Evolutionary conservation across 2,329 filamentous ascomycete genomes (phyloP), one percentile per base, ranked within the genome.

Genomic region (Geosmithia putterillii): DNA sequence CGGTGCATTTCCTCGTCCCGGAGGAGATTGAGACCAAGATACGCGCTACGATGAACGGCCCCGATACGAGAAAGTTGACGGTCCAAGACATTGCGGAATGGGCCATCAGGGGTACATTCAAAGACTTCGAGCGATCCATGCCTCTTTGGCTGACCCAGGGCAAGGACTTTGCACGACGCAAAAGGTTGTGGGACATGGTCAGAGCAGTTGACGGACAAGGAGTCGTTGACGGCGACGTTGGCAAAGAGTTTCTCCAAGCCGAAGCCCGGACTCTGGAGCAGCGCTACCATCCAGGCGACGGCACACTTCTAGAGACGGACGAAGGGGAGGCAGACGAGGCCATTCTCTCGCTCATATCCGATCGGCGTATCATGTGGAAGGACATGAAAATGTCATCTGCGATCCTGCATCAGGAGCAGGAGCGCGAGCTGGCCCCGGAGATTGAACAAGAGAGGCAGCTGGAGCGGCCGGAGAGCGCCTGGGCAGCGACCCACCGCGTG

Each of bases 131-230:
- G 6, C 65, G 66, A 2, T 68, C 61, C 35, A 69, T 80, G 22
- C 68, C 73, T 0, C 58, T 82, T 0, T 85, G 80, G 79, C 72
- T 71, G 0, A 62, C 64, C 0, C 79, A 85, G 51, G 81, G 79
- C 0, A 50, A 62, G 1, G 65, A 73, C 1, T 71, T 70, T 49
- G 55, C 70, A 21, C 52, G 52, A 0, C 72, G 73, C 18, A 50
- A 59, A 4, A 21, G 46, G 0, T 50, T 65, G 2, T 71, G 63
- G 64, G 23, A 23, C 4, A 8, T 9, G 9, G 21, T 17, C 8
- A 14, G 12, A 17, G 36, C 36, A 17, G 12, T 14, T 42, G 0
- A 32, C 18, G 2, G 7, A 41, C 3, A 37, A 22, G 21, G 2
- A 2, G 15, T 20, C 4, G 32, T 40, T 4, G 20, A 18, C 18